A percentile compares a stretch with the other conserved stretches of the same genome.
Conservation (phyloP, 2,329 filamentous ascomycete genomes). For the Fonsecaea erecta region DNA sequence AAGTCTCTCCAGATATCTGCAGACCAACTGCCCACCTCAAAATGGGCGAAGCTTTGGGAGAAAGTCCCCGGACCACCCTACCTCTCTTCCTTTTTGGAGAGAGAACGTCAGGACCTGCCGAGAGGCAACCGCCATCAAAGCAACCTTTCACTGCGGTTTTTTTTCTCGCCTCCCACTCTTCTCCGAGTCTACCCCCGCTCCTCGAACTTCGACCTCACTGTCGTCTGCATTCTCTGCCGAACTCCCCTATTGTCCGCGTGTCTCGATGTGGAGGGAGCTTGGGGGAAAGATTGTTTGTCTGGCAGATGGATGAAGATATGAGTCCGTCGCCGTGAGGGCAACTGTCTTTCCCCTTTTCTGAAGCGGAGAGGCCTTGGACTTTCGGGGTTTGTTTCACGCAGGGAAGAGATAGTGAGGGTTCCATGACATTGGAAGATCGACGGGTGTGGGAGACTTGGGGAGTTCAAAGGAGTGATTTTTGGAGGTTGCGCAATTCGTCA, state of each 20-base stretch:
- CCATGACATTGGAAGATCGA: slow-evolving; percentile 30
- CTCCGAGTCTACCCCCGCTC: slow-evolving; percentile 28
- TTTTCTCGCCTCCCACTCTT: slow-evolving; percentile 59
- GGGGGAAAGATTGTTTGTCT: background rate
- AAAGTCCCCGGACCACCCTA: slow-evolving; percentile 98
- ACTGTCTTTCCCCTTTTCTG: slow-evolving; percentile 7
- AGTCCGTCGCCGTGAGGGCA: slow-evolving; percentile 62
- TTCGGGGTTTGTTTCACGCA: slow-evolving; percentile 48
- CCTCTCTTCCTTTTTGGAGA: slow-evolving; percentile 41
- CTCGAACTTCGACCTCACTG: slow-evolving; percentile 49
- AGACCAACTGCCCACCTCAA: slow-evolving; percentile 37
- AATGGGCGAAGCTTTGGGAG: slow-evolving; percentile 82
- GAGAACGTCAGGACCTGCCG: slow-evolving; percentile 67
- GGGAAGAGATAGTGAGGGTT: slow-evolving; percentile 49
- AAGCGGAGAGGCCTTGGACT: slow-evolving; percentile 38
- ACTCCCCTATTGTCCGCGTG: slow-evolving; percentile 28
- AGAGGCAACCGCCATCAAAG: slow-evolving; percentile 99
- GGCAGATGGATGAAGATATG: slow-evolving; percentile 79
- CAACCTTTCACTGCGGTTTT: slow-evolving; percentile 75
- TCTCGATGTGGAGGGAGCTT: background rate
- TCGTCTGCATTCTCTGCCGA: slow-evolving; percentile 57
- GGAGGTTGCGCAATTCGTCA: slow-evolving; percentile 73
- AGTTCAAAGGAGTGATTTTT: slow-evolving; percentile 26
- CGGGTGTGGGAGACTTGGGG: slow-evolving; percentile 15
- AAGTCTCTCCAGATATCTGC: slow-evolving; percentile 36